Evolutionary conservation across 202 grass and related monocot species (phyloP), one percentile per base, ranked within the genome.

Genomic region (Hordeum pubiflorum): DNA sequence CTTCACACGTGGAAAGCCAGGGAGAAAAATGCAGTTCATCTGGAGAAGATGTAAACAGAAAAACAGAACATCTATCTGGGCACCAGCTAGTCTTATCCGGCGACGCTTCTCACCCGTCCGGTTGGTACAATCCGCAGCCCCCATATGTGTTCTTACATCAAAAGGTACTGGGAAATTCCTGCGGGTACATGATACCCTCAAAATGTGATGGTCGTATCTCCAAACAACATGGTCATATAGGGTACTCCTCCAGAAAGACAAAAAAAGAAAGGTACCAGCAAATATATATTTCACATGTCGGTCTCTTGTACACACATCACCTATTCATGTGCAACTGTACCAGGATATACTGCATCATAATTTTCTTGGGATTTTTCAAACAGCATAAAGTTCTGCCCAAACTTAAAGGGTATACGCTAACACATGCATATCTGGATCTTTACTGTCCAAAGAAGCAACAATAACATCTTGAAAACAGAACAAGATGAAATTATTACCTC

Each of bases 401-500:
- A 38, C 31, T 58, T 58, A 24, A 38, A 38, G 72, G 11, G 6
- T 20, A 11, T 75, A 72, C 4, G 8, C 31, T 50, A 46, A 52
- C 8, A 14, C 24, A 31, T 33, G 69, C 44, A 54, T 73, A 59
- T 41, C 54, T 38, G 32, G 72, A 58, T 58, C 72, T 75, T 61
- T 48, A 57, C 15, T 32, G 27, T 39, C 73, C 36, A 61, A 21
- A 54, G n/a, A 84, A 54, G 62, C 21, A 54, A 69, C 26, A 68
- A 66, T 52, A 72, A 67, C 50, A 63, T 77, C 41, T 76, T 27
- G 5, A 82, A 78, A 75, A 63, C 52, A 74, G 9, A 80, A 63
- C 34, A 80, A 63, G 14, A 82, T 43, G 31, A 77, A 11, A 73
- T 60, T 77, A 72, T 75, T 23, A 93, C 96, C 90, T 95, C 96